Evolutionary conservation across 441 rosid genomes (phyloP), one percentile per base, ranked within the genome.

Genomic region (Lagerstroemia fauriei): DNA sequence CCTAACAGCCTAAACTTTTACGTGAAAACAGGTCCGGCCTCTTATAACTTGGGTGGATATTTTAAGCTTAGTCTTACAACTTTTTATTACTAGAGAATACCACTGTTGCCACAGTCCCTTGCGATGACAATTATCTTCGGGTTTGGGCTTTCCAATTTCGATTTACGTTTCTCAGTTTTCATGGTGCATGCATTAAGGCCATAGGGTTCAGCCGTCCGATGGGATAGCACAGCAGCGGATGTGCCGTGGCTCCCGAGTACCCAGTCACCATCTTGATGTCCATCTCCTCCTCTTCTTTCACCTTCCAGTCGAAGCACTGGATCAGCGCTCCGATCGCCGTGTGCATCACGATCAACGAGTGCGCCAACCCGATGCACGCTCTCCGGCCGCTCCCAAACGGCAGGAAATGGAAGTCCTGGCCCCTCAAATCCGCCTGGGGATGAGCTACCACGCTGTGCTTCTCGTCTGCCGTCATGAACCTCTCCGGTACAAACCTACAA

Each of bases 301-400:
- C 65, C 51, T 76, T 83, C 89, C 89, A 85, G 57, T 88, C 90
- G 82, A 88, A 86, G 84, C 89, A 88, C 41, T 88, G 87, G 12
- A 84, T 75, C 69, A 86, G 56, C 18, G 88, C 80, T 16, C 89
- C 86, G 27, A 82, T 48, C 20, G 80, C 72, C 25, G 81, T 78
- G 5, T 83, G 84, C 89, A 83, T 80, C 82, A 83, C 87, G 50
- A 77, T 65, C 47, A 38, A 41, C 13, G 86, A 87, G 9, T 57
- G 82, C 3, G 71, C 38, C 24, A 32, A 47, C 7, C 88, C 90
- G 22, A 73, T 20, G 82, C 88, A 86, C 22, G 61, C 84, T 75
- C 87, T 79, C 56, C 86, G 70, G 41, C 88, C 90, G 17, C 86
- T 79, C 24, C 90, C 88, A 31, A 84, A 86, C 25, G 88, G 88